phyloP scores from a whole-genome alignment of 768 basidiomycete genomes.

The Ephemerocybe angulata region DNA sequence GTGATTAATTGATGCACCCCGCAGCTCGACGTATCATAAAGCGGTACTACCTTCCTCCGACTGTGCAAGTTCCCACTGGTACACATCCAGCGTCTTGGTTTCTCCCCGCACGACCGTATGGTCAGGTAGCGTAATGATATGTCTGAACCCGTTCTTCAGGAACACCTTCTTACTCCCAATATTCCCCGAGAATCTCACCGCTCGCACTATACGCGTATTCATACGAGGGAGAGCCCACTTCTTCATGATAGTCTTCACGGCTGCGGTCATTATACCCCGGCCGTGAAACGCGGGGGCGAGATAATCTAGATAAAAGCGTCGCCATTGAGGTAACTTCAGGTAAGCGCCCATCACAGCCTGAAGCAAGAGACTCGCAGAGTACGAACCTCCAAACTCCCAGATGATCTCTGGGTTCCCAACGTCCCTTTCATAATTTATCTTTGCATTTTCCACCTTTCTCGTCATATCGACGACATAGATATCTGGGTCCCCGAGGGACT shows the following conservation, averaged over 20 bases:
- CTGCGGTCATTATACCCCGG: slow-evolving; percentile 61
- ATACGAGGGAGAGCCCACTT: slow-evolving; percentile 64
- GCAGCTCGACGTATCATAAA: no score
- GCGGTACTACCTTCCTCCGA: no score
- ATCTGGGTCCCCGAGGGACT: slow-evolving; percentile 15
- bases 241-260: slow-evolving; percentile 46
- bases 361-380: not conserved
- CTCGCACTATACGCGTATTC: slow-evolving; percentile 44
- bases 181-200: slow-evolving; percentile 48
- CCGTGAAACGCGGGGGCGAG: slow-evolving; percentile 25
- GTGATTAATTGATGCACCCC: no score
- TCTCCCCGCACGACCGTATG: slow-evolving; percentile 18
- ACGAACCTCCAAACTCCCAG: slow-evolving; percentile 26
- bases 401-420: slow-evolving; percentile 49
- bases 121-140: slow-evolving; percentile 16
- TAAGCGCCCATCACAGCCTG: not conserved
- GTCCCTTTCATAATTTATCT: slow-evolving; percentile 28
- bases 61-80: no score
- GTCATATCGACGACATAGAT: not conserved
- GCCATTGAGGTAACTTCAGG: not conserved
- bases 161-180: slow-evolving; percentile 58
- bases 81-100: slow-evolving; percentile 18
- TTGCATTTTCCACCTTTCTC: slow-evolving; percentile 22
- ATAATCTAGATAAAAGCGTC: no score
- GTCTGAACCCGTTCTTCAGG: slow-evolving; percentile 25